phyloP scores from a whole-genome alignment of 352 stramenopile species.

The Phytophthora nicotianae region DNA sequence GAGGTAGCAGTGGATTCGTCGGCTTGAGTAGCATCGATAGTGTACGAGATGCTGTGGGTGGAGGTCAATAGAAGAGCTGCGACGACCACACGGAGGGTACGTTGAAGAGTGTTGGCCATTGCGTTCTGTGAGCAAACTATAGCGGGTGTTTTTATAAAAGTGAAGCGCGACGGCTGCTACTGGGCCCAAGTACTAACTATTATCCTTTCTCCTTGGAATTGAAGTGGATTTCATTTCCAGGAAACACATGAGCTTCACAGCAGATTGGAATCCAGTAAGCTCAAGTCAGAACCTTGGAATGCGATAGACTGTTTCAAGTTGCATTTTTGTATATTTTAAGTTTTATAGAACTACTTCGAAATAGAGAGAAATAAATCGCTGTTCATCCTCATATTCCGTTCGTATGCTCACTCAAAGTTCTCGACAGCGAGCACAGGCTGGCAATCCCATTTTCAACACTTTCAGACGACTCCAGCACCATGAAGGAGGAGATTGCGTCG shows the following conservation, averaged over 20 bases:
- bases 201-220: no score
- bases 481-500: slow-evolving; percentile 20
- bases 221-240: no score
- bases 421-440: slow-evolving; percentile 7
- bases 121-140: background rate
- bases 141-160: background rate
- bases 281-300: background rate
- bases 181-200: background rate
- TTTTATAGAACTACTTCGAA: no score
- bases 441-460: slow-evolving; percentile 12
- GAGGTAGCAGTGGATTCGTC: slow-evolving; percentile 1
- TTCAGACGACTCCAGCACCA: slow-evolving; percentile 20
- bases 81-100: background rate
- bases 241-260: background rate
- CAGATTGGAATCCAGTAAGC: no score
- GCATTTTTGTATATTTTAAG: no score
- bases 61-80: background rate
- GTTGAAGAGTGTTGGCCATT: background rate
- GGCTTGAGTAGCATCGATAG: background rate
- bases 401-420: background rate
- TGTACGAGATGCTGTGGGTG: background rate
- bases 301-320: background rate
- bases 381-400: background rate
- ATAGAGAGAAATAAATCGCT: background rate
- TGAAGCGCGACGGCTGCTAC: background rate